Base-by-base conservation (phyloP, 768 basidiomycete species). In the Russula abietina region DNA sequence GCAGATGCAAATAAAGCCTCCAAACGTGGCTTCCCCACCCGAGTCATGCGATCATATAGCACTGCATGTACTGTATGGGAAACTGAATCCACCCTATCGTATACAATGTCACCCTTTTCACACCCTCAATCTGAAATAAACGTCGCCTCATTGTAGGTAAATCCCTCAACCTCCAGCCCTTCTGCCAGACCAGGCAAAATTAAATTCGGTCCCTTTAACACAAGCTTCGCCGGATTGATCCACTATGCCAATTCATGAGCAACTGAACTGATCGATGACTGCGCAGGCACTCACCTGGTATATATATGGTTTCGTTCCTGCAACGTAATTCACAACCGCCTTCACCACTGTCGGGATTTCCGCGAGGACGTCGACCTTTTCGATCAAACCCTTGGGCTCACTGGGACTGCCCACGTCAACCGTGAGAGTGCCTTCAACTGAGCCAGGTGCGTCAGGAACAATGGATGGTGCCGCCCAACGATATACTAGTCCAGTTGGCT, bases 341-440 rank as follows among this genome's bases (percentile, higher is more conserved):
- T 93, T 93, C 73, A 99, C 76, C 59, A 96, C 85, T 64, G 88
- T 86, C 12, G 97, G 97, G 66, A 97, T 91, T 77, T 99, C 95
- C 6, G 90, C 94, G 10, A 99, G 81, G 3, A 98, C 86, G 70
- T 99, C 94, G 30, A 98, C 91, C 75, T 96, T 94, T 74, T 93
- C 91, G 55, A 95, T 81, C 68, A 97, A 76, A 0, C 92, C 93
- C 43, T 83, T 84, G 16, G 85, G 84, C n/a, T 75, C 72, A 59
- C 76, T 73, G 30, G 83, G 75, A 55, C 76, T 72, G 28, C 90
- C 87, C 50, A 93, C 74, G 60, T 86, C 82, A 38, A 81, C 76
- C 24, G 77, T 68, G 41, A 90, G 65, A 24, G 78, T 79, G 12
- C 85, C 90, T 39, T 82, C 75, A 41, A 91, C 72, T 3, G 73